Evolutionary conservation across 352 stramenopile species (phyloP).

Genomic region (Phytophthora agathidicida): DNA sequence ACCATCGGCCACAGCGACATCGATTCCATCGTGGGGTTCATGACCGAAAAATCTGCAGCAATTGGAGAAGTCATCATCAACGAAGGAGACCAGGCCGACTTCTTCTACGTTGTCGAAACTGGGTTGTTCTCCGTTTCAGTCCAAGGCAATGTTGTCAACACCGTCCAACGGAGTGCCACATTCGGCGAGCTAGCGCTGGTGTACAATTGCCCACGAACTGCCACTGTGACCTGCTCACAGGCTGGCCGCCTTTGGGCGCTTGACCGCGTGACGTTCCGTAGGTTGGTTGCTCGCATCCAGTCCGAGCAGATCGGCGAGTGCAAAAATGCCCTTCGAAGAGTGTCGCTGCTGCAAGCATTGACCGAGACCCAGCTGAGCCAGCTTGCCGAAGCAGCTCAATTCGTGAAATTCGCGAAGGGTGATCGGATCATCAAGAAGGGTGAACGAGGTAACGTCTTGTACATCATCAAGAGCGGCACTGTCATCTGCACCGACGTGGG

Average conservation of each 20-base stretch:
- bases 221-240: slow-evolving; percentile 73
- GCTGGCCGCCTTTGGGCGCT: slow-evolving; percentile 81
- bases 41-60: slow-evolving; percentile 48
- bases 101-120: slow-evolving; percentile 80
- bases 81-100: slow-evolving; percentile 75
- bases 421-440: slow-evolving; percentile 87
- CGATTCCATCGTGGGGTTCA: slow-evolving; percentile 58
- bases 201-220: slow-evolving; percentile 95
- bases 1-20: slow-evolving; percentile 59
- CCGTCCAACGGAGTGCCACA: slow-evolving; percentile 74
- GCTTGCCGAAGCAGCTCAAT: slow-evolving; percentile 67
- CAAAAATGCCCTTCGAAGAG: slow-evolving; percentile 71
- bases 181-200: slow-evolving; percentile 97
- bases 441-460: slow-evolving; percentile 79
- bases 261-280: slow-evolving; percentile 85
- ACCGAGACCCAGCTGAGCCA: slow-evolving; percentile 68
- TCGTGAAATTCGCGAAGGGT: slow-evolving; percentile 70
- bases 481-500: slow-evolving; percentile 66
- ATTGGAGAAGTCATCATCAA: slow-evolving; percentile 59
- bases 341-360: slow-evolving; percentile 54
- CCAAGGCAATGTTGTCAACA: slow-evolving; percentile 77
- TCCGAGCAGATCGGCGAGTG: slow-evolving; percentile 66
- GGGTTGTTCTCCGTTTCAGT: slow-evolving; percentile 91
- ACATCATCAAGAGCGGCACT: slow-evolving; percentile 85
- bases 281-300: slow-evolving; percentile 83